phyloP scores from a whole-genome alignment of 768 basidiomycete species.

The Chlorophyllum brunneum region DNA sequence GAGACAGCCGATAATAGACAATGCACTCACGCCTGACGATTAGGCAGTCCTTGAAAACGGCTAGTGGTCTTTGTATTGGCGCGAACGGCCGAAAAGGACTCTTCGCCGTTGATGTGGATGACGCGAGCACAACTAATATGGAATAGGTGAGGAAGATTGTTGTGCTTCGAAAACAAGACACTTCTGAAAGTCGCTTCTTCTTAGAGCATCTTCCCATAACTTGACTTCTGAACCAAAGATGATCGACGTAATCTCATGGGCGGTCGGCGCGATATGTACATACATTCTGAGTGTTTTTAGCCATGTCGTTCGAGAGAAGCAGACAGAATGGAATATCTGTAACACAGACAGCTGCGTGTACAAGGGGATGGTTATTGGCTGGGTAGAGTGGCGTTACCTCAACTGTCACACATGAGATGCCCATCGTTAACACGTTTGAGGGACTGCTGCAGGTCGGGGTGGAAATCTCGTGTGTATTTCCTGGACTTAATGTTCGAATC shows the following conservation, averaged over 20 bases:
- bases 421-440: conserved; percentile 57
- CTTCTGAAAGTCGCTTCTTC: conserved; percentile 37
- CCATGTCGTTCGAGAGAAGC: conserved; percentile 37
- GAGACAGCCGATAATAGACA: too few species aligned
- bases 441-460: conserved; percentile 49
- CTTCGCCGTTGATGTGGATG: conserved; percentile 46
- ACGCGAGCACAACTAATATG: conserved; percentile 51
- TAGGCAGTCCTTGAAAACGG: conserved; percentile 47
- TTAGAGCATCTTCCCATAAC: conserved; percentile 52
- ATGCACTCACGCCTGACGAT: conserved; percentile 39
- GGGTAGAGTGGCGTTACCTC: conserved; percentile 22
- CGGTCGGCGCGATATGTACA: conserved; percentile 51
- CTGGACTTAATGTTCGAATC: conserved; percentile 43
- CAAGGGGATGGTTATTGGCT: background rate
- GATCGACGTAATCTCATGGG: conserved; percentile 45
- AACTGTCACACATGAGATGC: conserved; percentile 48
- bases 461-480: conserved; percentile 47
- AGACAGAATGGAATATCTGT: conserved; percentile 49
- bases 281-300: conserved; percentile 41
- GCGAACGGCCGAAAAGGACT: conserved; percentile 49
- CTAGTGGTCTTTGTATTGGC: conserved; percentile 52
- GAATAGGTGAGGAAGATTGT: background rate
- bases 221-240: conserved; percentile 49
- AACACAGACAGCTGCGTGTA: conserved; percentile 34
- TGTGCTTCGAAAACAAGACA: conserved; percentile 26